Percentiles rank a stretch among this genome's conserved stretches.
Conservation (phyloP, 139 green algal genomes). For the Haematococcus sp. region DNA sequence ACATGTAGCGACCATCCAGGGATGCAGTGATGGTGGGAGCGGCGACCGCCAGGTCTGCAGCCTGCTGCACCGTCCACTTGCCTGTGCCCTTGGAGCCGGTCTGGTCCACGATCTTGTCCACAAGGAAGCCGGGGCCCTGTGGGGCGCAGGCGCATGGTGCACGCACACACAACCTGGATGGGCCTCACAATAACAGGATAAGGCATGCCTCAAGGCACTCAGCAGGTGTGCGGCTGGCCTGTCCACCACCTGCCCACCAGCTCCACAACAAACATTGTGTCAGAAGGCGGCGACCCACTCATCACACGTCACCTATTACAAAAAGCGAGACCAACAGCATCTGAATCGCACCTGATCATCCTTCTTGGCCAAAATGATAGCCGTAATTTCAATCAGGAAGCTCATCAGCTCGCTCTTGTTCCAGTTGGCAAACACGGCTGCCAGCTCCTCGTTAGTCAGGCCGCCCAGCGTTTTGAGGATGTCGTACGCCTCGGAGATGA, state of each 20-base stretch:
- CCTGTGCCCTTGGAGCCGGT: conserved; percentile 98
- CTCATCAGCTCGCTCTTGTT: conserved; percentile 85
- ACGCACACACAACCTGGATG: too few species aligned
- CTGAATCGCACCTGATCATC: conserved; percentile 74
- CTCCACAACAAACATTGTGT: too few species aligned
- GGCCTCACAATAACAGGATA: too few species aligned
- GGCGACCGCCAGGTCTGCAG: conserved; percentile 91
- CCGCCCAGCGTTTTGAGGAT: conserved; percentile 92
- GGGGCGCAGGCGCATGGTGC: neutral
- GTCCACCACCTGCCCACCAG: too few species aligned
- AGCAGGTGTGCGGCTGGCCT: too few species aligned
- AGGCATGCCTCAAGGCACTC: too few species aligned
- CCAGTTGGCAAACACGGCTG: conserved; percentile 84
- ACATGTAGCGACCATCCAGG: conserved; percentile 89
- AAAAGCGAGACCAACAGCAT: too few species aligned
- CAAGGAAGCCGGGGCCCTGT: conserved; percentile 62
- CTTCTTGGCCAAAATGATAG: conserved; percentile 85
- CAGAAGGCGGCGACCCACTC: too few species aligned
- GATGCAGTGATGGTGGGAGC: conserved; percentile 93
- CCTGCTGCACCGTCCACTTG: conserved; percentile 99
- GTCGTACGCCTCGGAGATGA: conserved; percentile 85
- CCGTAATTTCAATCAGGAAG: conserved; percentile 97
- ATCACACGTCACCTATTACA: too few species aligned
- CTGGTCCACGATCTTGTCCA: conserved; percentile 98
- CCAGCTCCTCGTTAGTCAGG: conserved; percentile 93